These are phyloP conservation scores for Sugiyamaella neomexicana DNA, from an alignment of 1,139 yeast species.

Conservation along the genomic window DNA sequence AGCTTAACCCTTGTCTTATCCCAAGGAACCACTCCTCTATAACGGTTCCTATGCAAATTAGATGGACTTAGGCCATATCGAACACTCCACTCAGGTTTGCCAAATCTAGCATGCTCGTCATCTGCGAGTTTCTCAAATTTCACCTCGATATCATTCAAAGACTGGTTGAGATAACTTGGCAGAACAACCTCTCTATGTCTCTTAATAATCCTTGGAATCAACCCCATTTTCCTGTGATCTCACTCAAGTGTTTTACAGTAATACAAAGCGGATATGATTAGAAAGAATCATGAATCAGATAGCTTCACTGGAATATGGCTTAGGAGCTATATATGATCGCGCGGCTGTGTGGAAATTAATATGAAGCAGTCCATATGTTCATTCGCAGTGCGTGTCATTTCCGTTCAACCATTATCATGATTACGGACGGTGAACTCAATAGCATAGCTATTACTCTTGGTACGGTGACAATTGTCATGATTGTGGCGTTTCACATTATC, in stretches of 20 bases:
- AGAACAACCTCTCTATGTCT: constrained; percentile 3
- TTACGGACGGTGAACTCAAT: constrained; percentile 76
- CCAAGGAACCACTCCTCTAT: constrained; percentile 59
- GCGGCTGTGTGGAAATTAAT: constrained; percentile 4
- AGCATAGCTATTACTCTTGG: constrained; percentile 76
- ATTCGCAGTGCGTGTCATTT: constrained; percentile 8
- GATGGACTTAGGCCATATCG: constrained; percentile 13
- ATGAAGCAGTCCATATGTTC: background rate
- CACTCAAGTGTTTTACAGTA: background rate
- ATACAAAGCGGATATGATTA: background rate
- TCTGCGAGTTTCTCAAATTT: constrained; percentile 20
- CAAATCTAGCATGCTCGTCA: constrained; percentile 20
- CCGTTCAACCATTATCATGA: constrained; percentile 49
- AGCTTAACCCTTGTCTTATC: constrained; percentile 56
- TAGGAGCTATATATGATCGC: background rate
- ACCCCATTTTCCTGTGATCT: constrained; percentile 2
- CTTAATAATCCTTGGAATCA: constrained; percentile 7
- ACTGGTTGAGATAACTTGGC: constrained; percentile 16
- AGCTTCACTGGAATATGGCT: too few species aligned
- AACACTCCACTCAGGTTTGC: constrained; percentile 16
- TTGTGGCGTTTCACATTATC: constrained; percentile 64
- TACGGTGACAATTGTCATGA: constrained; percentile 65
- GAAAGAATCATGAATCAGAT: background rate
- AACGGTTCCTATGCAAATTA: constrained; percentile 47
- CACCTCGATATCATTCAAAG: constrained; percentile 11